A percentile compares a stretch with the other conserved stretches of the same genome.
These are phyloP conservation scores for Periglandula ipomoeae DNA, from an alignment of 2,329 filamentous ascomycete genomes.

Conservation along the genomic window DNA sequence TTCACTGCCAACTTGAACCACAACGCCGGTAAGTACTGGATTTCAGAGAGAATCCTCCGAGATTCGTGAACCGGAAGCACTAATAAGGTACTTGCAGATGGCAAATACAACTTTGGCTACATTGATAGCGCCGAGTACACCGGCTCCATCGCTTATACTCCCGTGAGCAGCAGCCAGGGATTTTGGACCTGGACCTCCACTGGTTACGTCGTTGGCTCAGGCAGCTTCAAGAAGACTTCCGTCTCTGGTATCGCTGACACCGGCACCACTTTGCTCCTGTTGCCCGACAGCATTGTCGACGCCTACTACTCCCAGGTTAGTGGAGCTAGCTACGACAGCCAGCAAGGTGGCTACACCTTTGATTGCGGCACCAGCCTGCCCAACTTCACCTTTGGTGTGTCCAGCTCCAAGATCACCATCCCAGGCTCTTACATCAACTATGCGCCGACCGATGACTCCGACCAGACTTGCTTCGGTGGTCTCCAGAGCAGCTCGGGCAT, in stretches of 20 bases:
- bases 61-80: no score
- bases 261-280: constrained; percentile 54
- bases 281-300: constrained; percentile 40
- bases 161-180: constrained; percentile 50
- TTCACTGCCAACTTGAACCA: constrained; percentile 63
- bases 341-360: constrained; percentile 33
- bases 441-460: constrained; percentile 30
- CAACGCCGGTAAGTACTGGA: constrained; percentile 17
- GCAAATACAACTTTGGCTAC: constrained; percentile 65
- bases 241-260: constrained; percentile 44
- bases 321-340: constrained; percentile 23
- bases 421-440: constrained; percentile 46
- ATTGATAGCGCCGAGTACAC: constrained; percentile 56
- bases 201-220: constrained; percentile 14
- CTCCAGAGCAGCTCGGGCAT: constrained; percentile 45
- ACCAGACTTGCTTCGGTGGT: constrained; percentile 52
- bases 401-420: constrained; percentile 44
- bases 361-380: constrained; percentile 35
- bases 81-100: no score
- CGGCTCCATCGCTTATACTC: constrained; percentile 52
- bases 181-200: constrained; percentile 44
- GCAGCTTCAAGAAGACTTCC: constrained; percentile 23
- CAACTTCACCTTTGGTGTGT: constrained; percentile 45
- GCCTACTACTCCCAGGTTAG: constrained; percentile 37
- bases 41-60: no score